A percentile compares a stretch with the other conserved stretches of the same genome.
Evolutionary conservation across 1,284 basidiomycete genomes (phyloP).

Genomic region (Exobasidium rhododendri): DNA sequence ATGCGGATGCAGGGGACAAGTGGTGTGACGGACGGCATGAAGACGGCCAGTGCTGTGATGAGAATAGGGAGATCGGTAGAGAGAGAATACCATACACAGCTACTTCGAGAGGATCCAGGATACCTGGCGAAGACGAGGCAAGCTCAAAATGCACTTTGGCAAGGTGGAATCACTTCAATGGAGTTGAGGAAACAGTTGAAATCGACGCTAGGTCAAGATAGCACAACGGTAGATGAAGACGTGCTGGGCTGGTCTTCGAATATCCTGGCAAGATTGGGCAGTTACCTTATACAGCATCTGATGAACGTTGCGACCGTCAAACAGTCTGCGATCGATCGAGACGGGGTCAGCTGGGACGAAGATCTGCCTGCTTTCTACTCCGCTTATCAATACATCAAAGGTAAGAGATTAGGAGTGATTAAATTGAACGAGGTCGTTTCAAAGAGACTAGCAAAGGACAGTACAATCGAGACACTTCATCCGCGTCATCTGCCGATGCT

Average conservation of each 20-base stretch:
- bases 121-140: conserved; percentile 31
- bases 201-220: not conserved
- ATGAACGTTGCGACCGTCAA: conserved; percentile 80
- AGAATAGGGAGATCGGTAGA: conserved; percentile 80
- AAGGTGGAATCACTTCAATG: not conserved
- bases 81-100: conserved; percentile 60
- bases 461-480: conserved; percentile 73
- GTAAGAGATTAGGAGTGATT: conserved; percentile 86
- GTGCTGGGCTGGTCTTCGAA: conserved; percentile 69
- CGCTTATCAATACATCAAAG: conserved; percentile 86
- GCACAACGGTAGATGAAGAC: not conserved
- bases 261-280: conserved; percentile 73
- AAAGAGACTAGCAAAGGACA: conserved; percentile 74
- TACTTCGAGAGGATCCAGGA: conserved; percentile 33
- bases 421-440: conserved; percentile 78
- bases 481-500: conserved; percentile 96
- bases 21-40: conserved; percentile 80
- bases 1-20: conserved; percentile 78
- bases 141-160: conserved; percentile 30
- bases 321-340: conserved; percentile 57
- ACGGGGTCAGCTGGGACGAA: conserved; percentile 60
- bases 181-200: not conserved
- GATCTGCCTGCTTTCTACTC: conserved; percentile 88
- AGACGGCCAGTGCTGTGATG: conserved; percentile 80
- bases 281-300: conserved; percentile 75